phyloP scores from a whole-genome alignment of 2,329 filamentous ascomycete species.

The Lachnellula cervina region DNA sequence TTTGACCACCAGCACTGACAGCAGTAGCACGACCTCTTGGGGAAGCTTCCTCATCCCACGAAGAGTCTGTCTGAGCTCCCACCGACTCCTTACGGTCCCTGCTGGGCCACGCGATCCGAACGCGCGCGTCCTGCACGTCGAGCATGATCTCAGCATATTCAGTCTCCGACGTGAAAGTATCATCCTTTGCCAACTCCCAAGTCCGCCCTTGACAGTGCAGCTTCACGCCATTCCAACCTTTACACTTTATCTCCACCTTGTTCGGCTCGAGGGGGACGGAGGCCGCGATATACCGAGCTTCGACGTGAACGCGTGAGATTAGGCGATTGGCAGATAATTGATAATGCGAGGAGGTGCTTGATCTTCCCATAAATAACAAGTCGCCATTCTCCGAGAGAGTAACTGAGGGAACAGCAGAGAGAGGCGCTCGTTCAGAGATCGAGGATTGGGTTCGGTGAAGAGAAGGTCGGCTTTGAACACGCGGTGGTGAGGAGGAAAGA shows the following conservation, averaged over 20 bases:
- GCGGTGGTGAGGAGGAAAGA: slow-evolving; percentile 78
- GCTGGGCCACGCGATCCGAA: slow-evolving; percentile 82
- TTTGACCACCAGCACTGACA: slow-evolving; percentile 25
- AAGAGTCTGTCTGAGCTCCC: slow-evolving; percentile 47
- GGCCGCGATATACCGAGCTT: slow-evolving; percentile 75
- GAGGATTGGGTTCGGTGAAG: slow-evolving; percentile 58
- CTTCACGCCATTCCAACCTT: slow-evolving; percentile 93
- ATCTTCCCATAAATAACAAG: slow-evolving; percentile 79
- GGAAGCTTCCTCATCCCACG: slow-evolving; percentile 56
- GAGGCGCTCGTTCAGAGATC: slow-evolving; percentile 69
- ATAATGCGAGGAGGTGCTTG: slow-evolving; percentile 91
- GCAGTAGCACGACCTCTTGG: slow-evolving; percentile 46
- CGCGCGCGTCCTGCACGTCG: slow-evolving; percentile 87
- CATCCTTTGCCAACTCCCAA: slow-evolving; percentile 81
- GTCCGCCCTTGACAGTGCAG: slow-evolving; percentile 85
- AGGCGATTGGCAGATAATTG: slow-evolving; percentile 88
- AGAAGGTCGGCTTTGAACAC: slow-evolving; percentile 43
- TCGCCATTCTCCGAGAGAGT: slow-evolving; percentile 79
- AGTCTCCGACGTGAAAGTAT: slow-evolving; percentile 85
- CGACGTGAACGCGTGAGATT: slow-evolving; percentile 89
- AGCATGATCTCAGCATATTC: slow-evolving; percentile 88
- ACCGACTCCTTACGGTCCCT: slow-evolving; percentile 43
- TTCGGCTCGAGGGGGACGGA: slow-evolving; percentile 63
- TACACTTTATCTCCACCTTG: slow-evolving; percentile 82
- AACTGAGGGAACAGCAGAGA: slow-evolving; percentile 77